phyloP scores from a whole-genome alignment of 176 grass and related monocot genomes.

The Otatea glauca region DNA sequence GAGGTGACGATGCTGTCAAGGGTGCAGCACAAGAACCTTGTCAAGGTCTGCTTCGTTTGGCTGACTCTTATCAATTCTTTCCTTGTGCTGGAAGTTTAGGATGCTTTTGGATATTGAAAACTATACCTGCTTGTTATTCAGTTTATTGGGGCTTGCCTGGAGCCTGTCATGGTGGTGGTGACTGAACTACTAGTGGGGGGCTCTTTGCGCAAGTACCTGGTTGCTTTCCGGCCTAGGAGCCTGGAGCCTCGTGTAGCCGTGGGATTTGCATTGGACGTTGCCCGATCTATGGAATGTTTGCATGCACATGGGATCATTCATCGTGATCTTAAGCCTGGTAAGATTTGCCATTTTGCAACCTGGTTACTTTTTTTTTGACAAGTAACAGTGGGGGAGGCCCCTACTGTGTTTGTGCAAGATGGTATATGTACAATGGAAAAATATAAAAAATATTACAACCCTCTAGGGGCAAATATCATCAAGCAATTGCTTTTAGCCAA shows the following conservation, averaged over 20 bases:
- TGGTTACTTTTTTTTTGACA: background rate
- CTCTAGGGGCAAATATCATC: no score
- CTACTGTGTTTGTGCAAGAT: no score
- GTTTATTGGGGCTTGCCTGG: constrained; percentile 93
- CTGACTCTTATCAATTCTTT: constrained; percentile 28
- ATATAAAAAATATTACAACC: no score
- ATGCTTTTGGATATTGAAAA: constrained; percentile 42
- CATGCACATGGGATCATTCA: constrained; percentile 99
- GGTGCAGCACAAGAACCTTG: constrained; percentile 97
- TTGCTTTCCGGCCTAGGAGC: constrained; percentile 79
- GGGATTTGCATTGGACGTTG: constrained; percentile 84
- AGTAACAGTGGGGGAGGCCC: no score
- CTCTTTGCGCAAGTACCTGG: constrained; percentile 79
- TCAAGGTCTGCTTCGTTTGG: constrained; percentile 65
- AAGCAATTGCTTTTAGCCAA: no score
- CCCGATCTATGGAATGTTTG: constrained; percentile 93
- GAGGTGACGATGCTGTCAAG: constrained; percentile 91
- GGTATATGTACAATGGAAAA: no score
- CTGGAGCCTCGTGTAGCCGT: constrained; percentile 80
- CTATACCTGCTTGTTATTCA: constrained; percentile 42
- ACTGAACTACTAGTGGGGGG: constrained; percentile 91
- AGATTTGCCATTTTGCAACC: constrained; percentile 19
- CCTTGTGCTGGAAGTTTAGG: constrained; percentile 19
- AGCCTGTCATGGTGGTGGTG: constrained; percentile 95
- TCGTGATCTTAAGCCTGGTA: constrained; percentile 98